Base-by-base conservation (phyloP, 768 basidiomycete genomes). In the Lyophyllum semitale region DNA sequence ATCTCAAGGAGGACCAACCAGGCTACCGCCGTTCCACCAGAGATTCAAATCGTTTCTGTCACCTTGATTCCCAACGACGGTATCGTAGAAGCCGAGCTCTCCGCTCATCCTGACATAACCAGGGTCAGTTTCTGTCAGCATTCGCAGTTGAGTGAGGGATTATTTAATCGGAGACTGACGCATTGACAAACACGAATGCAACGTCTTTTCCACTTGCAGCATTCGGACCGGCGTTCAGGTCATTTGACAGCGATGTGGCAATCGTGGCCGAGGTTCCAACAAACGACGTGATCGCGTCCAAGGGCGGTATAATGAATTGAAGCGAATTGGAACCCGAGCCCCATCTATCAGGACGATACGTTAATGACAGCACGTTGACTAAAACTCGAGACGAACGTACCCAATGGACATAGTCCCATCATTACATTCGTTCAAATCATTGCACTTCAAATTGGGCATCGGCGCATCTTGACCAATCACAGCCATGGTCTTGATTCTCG, bases 401-500 rank as follows among this genome's bases (percentile, higher is more conserved):
- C 85, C 85, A 64, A 86, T 75, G 18, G 78, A 79, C 70, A 88
- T 80, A 0, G 84, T 86, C 1, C 84, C 84, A 40, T 80, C 77
- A 47, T 80, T 77, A 58, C 81, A 82, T 55, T 80, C 72, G 49
- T 80, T 87, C 73, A 66, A 70, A 63, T 71, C 85, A 67, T 63
- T 69, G 62, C 71, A 78, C 53, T 71, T 73, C 65, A 62, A 67
- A 69, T 74, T 83, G 57, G 71, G 84, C 71, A 75, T 75, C 72
- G 65, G 73, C 42, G 75, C 87, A 73, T 77, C 86, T 60, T 84
- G 80, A 13, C 87, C 81, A 45, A 89, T 66, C 15, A 88, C 78
- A 2, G 84, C 85, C 4, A 84, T 77, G 0, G 78, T 77, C 32
- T 81, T 81, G 30, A 83, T 82, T 18, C 76, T 76, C 32, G 79